These are phyloP conservation scores for Verticillium nubilum DNA, from an alignment of 2,329 filamentous ascomycete genomes.

Conservation along the genomic window DNA sequence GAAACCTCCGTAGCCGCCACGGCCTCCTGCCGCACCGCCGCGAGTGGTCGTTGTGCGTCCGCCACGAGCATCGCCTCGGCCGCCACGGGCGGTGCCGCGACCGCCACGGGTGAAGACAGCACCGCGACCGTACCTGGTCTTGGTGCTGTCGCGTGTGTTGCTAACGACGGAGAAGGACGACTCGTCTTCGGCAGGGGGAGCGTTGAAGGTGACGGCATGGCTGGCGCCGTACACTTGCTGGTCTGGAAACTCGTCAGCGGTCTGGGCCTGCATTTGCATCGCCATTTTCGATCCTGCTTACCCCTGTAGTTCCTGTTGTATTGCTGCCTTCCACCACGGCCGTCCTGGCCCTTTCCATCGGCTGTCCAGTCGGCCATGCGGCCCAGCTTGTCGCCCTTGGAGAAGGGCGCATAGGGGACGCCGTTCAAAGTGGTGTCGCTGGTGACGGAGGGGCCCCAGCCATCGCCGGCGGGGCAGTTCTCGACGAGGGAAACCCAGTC, in stretches of 20 bases:
- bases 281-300: constrained; percentile 30
- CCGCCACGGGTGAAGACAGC: constrained; percentile 78
- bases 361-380: constrained; percentile 98
- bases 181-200: constrained; percentile 91
- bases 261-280: neutral
- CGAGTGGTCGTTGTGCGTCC: constrained; percentile 58
- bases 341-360: constrained; percentile 79
- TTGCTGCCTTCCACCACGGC: constrained; percentile 71
- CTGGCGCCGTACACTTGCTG: constrained; percentile 96
- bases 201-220: constrained; percentile 79
- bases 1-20: constrained; percentile 61
- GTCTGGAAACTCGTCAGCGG: constrained; percentile 45
- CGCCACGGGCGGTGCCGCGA: constrained; percentile 71
- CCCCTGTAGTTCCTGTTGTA: constrained; percentile 94
- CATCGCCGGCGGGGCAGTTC: constrained; percentile 66
- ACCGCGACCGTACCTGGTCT: constrained; percentile 83
- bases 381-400: constrained; percentile 96
- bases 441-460: constrained; percentile 83
- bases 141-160: constrained; percentile 80
- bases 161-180: constrained; percentile 97
- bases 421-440: constrained; percentile 86
- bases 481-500: constrained; percentile 59
- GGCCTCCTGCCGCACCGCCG: constrained; percentile 48
- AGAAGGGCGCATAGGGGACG: constrained; percentile 96
- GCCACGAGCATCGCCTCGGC: constrained; percentile 58